Base-by-base conservation (phyloP, 2,329 filamentous ascomycete species). In the Aschersonia sp. region DNA sequence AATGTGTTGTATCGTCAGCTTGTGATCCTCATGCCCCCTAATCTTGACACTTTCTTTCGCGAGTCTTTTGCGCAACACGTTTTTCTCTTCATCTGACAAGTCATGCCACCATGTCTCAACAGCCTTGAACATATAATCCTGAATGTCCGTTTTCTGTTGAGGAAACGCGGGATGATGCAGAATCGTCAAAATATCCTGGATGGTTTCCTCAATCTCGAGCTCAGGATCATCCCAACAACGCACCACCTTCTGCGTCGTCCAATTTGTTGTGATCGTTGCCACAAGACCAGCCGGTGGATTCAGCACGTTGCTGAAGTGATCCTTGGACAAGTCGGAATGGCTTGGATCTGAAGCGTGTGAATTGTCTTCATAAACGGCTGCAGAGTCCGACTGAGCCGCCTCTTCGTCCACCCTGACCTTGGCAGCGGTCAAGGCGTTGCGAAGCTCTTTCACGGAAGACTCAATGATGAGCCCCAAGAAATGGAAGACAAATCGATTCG, bases 81-180 rank as follows among this genome's bases (percentile, higher is more conserved):
- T 41, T 38, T 55, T 53, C 46, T 60, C 58, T 1, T 55, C 45
- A 0, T 47, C 43, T 0, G 54, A 52, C 31, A 58, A 53, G 45
- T 78, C 74, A 43, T 84, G 73, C 1, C 78, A 81, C 89, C 89
- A 95, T 47, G 75, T 72, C 52, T 84, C 74, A 1, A 95, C 86
- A 0, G 82, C 82, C 32, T 80, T 73, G 64, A 85, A 94, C 89
- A 95, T 95, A 48, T 79, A 80, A 46, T 77, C 74, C 54, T 95
- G 89, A 31, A 89, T 78, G 59, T 91, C 82, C 48, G 83, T 73
- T 51, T 73, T 73, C 50, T 82, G 77, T 54, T 91, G 77, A 7
- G 88, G 79, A 40, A 86, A 70, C 2, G 83, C 84, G 0, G 89
- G 89, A 60, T 96, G 89, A 61, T 96, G 89, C 67, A 95, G 89